Evolutionary conservation across 2,329 filamentous ascomycete genomes (phyloP).

Genomic region (Zasmidium cellare): DNA sequence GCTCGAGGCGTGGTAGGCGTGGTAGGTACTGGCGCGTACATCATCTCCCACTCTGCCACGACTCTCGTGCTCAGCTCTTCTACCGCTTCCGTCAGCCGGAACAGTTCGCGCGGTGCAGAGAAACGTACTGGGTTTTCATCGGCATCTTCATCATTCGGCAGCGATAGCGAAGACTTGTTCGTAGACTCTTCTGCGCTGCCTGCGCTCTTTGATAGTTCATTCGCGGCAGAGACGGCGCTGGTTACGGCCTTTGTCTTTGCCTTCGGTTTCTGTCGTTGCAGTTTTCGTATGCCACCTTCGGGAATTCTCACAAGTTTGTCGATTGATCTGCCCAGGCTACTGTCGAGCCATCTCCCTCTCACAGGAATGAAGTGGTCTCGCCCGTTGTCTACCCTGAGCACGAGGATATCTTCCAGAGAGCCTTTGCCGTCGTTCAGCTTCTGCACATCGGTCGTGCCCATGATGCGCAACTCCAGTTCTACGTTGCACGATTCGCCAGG

Average conservation of each 20-base stretch:
- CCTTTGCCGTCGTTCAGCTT: constrained; percentile 67
- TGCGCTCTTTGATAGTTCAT: constrained; percentile 12
- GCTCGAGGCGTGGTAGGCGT: constrained; percentile 28
- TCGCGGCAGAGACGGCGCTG: constrained; percentile 16
- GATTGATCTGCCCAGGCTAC: constrained; percentile 81
- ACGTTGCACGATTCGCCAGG: constrained; percentile 81
- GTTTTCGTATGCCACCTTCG: constrained; percentile 72
- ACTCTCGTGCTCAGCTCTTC: constrained; percentile 60
- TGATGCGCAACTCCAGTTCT: constrained; percentile 67
- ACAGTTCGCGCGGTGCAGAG: constrained; percentile 85
- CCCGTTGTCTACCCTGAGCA: constrained; percentile 79
- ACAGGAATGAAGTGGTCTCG: constrained; percentile 90
- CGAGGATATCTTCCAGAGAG: constrained; percentile 79
- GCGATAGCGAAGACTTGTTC: constrained; percentile 7
- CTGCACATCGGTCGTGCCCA: constrained; percentile 62
- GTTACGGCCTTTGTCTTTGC: constrained; percentile 16
- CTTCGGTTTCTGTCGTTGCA: constrained; percentile 56
- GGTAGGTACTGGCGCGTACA: constrained; percentile 33
- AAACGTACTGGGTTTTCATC: constrained; percentile 59
- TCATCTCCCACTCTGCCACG: constrained; percentile 65
- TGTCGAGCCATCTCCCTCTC: constrained; percentile 74
- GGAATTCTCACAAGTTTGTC: constrained; percentile 85
- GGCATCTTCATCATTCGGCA: constrained; percentile 9
- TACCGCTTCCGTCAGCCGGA: constrained; percentile 82
- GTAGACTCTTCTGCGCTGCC: constrained; percentile 4